Conservation (phyloP, 108 stramenopile species). For the Cyclotella choctawhatcheeana region DNA sequence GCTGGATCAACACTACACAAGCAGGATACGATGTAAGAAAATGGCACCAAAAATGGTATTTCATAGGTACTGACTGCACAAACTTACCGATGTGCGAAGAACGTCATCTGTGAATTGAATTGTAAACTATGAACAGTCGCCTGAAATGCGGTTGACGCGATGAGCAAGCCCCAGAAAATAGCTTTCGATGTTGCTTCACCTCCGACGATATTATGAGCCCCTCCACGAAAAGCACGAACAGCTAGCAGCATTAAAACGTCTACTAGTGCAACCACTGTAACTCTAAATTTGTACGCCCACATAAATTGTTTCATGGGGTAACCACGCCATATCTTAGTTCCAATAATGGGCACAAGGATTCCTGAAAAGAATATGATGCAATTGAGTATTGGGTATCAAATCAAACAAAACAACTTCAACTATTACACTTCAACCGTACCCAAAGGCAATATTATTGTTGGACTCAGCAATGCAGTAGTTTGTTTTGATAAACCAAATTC, state of each 20-base stretch:
- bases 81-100: conserved; percentile 82
- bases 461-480: conserved; percentile 84
- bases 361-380: neutral
- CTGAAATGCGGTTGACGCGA: conserved; percentile 88
- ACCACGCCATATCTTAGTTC: conserved; percentile 78
- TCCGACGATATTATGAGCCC: conserved; percentile 24
- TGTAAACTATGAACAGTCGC: conserved; percentile 88
- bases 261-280: conserved; percentile 78
- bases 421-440: no score
- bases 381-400: neutral
- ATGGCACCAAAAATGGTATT: conserved; percentile 61
- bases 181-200: conserved; percentile 35
- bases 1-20: conserved; percentile 94
- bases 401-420: no score
- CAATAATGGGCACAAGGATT: conserved; percentile 44
- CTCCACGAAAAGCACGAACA: conserved; percentile 44
- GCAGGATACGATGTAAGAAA: conserved; percentile 98
- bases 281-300: conserved; percentile 80
- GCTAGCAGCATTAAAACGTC: conserved; percentile 78
- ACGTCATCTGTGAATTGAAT: conserved; percentile 99
- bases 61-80: neutral
- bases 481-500: conserved; percentile 86
- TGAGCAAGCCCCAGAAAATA: conserved; percentile 72
- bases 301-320: conserved; percentile 84
- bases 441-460: conserved; percentile 85